Percentiles rank a stretch among this genome's conserved stretches.
phyloP scores from a whole-genome alignment of 208 protist species.

The Leishmania arabica region DNA sequence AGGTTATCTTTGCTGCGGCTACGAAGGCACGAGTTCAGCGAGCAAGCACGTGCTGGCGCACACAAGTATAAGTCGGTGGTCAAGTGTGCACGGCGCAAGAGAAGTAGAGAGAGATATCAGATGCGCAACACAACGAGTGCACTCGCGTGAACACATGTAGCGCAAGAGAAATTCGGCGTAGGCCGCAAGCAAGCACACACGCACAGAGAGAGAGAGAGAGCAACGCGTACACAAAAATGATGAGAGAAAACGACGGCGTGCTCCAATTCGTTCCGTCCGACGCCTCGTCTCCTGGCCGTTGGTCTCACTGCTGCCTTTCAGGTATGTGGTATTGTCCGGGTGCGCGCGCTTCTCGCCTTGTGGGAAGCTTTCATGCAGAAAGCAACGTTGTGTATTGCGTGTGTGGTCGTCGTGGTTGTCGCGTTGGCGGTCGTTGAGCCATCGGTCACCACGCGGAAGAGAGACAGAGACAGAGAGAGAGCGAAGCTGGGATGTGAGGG shows the following conservation, averaged over 20 bases:
- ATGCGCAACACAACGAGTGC: not conserved
- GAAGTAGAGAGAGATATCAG: not conserved
- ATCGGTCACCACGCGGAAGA: not conserved
- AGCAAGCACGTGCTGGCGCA: not conserved
- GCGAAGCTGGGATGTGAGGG: not conserved
- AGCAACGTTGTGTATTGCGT: not conserved
- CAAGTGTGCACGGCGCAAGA: not conserved
- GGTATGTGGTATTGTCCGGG: not conserved
- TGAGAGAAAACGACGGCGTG: not conserved
- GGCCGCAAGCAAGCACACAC: not conserved
- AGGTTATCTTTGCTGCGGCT: not conserved
- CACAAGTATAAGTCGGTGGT: not conserved
- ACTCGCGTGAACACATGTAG: not conserved
- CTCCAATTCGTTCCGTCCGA: not conserved
- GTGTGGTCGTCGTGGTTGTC: not conserved
- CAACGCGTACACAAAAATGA: not conserved
- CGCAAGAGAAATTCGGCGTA: not conserved
- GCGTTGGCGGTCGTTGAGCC: not conserved
- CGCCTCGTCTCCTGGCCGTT: not conserved
- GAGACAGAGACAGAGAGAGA: too few relatives aligned
- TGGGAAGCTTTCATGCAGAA: not conserved
- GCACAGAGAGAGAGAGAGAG: not conserved
- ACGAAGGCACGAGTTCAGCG: not conserved
- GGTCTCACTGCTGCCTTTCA: not conserved
- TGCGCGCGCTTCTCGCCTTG: not conserved